phyloP scores from a whole-genome alignment of 495 filamentous ascomycete genomes.

The Daldinia grandis region DNA sequence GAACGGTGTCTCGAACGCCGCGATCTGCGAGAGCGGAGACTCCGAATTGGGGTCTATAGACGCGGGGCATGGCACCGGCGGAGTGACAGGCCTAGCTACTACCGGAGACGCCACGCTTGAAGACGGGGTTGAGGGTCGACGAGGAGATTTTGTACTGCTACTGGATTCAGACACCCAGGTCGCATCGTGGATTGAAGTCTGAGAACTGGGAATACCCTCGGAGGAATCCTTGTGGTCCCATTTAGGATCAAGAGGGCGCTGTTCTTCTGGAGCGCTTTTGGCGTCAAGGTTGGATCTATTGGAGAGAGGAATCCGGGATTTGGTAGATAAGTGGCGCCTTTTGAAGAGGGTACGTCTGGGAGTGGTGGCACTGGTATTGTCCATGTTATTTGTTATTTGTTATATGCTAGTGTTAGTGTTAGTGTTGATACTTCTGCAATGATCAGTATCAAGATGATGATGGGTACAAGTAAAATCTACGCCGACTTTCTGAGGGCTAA shows the following conservation, averaged over 20 bases:
- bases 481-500: slow-evolving; percentile 19
- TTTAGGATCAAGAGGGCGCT: slow-evolving; percentile 17
- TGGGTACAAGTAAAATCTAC: slow-evolving; percentile 29
- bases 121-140: slow-evolving; percentile 31
- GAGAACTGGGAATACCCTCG: slow-evolving; percentile 48
- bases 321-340: slow-evolving; percentile 2
- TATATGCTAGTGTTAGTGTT: slow-evolving; percentile 21
- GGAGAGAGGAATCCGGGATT: slow-evolving; percentile 37
- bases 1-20: slow-evolving; percentile 42
- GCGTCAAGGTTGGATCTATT: slow-evolving; percentile 35
- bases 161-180: slow-evolving; percentile 41
- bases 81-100: slow-evolving; percentile 27
- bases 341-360: neutral
- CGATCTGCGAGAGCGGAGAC: slow-evolving; percentile 35
- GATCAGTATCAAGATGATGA: slow-evolving; percentile 25
- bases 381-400: slow-evolving; percentile 27
- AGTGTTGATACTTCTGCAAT: slow-evolving; percentile 28
- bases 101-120: neutral
- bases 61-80: slow-evolving; percentile 11
- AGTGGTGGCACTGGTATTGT: slow-evolving; percentile 24
- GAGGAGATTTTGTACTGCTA: slow-evolving; percentile 39
- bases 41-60: slow-evolving; percentile 37
- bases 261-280: slow-evolving; percentile 4
- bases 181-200: slow-evolving; percentile 51
- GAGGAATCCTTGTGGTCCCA: slow-evolving; percentile 50